Evolutionary conservation across 768 basidiomycete genomes (phyloP).

Genomic region (Leccinum fibrillosum): DNA sequence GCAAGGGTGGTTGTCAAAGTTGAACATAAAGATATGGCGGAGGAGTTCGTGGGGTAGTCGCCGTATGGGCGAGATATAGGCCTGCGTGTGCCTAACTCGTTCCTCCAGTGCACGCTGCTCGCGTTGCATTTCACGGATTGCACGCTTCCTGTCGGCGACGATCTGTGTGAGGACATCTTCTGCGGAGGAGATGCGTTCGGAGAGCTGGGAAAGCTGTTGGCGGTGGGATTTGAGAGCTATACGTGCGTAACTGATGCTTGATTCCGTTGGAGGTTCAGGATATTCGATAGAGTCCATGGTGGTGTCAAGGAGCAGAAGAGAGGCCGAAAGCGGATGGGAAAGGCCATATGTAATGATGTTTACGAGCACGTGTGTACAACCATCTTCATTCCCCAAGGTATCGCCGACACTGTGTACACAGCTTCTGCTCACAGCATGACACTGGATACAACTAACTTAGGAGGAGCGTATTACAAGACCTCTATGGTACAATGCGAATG

Average conservation of each 20-base stretch:
- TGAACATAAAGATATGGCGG: conserved; percentile 65
- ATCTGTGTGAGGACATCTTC: conserved; percentile 58
- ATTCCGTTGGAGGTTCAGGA: conserved; percentile 58
- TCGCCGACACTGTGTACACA: neutral
- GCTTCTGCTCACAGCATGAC: conserved; percentile 12
- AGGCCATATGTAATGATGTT: conserved; percentile 1
- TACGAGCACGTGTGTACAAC: conserved; percentile 25
- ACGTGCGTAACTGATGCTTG: conserved; percentile 52
- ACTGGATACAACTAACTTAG: neutral
- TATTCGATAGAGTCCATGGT: conserved; percentile 33
- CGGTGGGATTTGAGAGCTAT: conserved; percentile 37
- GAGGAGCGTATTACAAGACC: conserved; percentile 21
- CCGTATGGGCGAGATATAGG: conserved; percentile 71
- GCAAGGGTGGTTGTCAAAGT: conserved; percentile 68
- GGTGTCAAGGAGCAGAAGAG: conserved; percentile 11
- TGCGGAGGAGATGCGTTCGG: conserved; percentile 47
- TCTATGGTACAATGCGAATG: conserved; percentile 23
- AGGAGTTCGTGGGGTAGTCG: conserved; percentile 72
- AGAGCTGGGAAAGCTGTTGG: conserved; percentile 31
- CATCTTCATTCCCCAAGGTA: neutral
- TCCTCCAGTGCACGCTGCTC: conserved; percentile 50
- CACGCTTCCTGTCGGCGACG: conserved; percentile 48
- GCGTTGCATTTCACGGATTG: conserved; percentile 51
- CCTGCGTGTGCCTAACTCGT: conserved; percentile 46
- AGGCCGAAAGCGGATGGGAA: conserved; percentile 21